A percentile compares a stretch with the other conserved stretches of the same genome.
Conservation (phyloP, 2,329 filamentous ascomycete genomes). For the Seiridium cupressi region DNA sequence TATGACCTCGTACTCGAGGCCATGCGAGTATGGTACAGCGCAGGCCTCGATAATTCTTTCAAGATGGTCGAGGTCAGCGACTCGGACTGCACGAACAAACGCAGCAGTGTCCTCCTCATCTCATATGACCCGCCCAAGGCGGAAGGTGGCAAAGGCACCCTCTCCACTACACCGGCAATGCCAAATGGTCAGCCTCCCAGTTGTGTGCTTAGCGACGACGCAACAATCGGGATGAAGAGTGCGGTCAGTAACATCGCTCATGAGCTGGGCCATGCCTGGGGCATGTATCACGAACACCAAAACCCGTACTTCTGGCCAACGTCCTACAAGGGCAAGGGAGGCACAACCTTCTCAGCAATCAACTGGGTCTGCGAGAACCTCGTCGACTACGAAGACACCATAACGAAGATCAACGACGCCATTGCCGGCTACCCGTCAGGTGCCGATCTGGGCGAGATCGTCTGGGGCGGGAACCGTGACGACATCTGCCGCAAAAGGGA, state of each 20-base stretch:
- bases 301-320: conserved; percentile 20
- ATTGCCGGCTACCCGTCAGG: too few relatives aligned
- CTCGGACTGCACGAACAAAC: too few relatives aligned
- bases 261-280: conserved; percentile 26
- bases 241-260: conserved; percentile 20
- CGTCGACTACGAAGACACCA: background rate
- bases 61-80: too few relatives aligned
- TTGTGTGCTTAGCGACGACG: background rate
- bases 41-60: too few relatives aligned
- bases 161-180: too few relatives aligned
- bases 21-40: too few relatives aligned
- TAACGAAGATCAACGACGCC: too few relatives aligned
- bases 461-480: background rate
- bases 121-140: too few relatives aligned
- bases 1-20: too few relatives aligned
- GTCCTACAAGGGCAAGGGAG: background rate
- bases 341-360: background rate
- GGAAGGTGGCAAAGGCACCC: too few relatives aligned
- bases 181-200: too few relatives aligned
- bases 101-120: too few relatives aligned
- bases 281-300: conserved; percentile 25
- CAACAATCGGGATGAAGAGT: background rate
- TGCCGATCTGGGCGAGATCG: background rate
- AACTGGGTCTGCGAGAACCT: background rate
- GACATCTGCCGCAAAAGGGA: background rate